Percentiles rank a stretch among this genome's conserved stretches.
Evolutionary conservation across 305 asterid genomes (phyloP).

Genomic region (Solanum chacoense): DNA sequence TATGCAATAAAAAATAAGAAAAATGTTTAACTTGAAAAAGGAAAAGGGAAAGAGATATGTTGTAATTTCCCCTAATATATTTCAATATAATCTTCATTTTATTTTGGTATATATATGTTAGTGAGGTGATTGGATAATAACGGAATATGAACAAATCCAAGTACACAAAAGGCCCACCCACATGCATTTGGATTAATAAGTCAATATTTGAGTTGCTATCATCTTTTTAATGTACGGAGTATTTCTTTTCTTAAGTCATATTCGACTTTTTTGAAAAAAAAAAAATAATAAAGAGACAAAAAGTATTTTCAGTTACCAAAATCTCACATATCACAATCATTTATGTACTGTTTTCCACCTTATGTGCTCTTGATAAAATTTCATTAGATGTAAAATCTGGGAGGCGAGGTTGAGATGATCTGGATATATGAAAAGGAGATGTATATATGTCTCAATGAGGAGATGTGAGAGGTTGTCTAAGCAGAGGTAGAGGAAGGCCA

Average conservation of each 20-base stretch:
- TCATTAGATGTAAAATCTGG: neutral
- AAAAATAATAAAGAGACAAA: neutral
- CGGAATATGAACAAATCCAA: neutral
- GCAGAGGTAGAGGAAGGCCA: neutral
- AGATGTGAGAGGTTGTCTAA: neutral
- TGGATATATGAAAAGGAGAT: neutral
- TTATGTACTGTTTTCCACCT: neutral
- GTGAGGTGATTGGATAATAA: neutral
- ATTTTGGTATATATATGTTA: neutral
- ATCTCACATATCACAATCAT: neutral
- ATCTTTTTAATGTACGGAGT: neutral
- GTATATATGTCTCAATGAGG: neutral
- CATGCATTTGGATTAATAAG: slow-evolving; percentile 24
- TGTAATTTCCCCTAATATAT: neutral
- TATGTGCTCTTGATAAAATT: neutral
- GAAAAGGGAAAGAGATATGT: neutral
- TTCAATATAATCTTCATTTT: neutral
- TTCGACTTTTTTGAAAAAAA: slow-evolving; percentile 14
- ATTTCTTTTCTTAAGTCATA: slow-evolving; percentile 19
- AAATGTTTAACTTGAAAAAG: neutral
- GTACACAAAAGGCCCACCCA: slow-evolving; percentile 28
- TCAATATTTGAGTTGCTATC: neutral
- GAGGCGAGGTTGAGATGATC: neutral
- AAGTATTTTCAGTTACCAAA: neutral
- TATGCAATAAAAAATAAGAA: neutral